Evolutionary conservation across 495 filamentous ascomycete species (phyloP).

Genomic region (Polyplosphaeria fusca): DNA sequence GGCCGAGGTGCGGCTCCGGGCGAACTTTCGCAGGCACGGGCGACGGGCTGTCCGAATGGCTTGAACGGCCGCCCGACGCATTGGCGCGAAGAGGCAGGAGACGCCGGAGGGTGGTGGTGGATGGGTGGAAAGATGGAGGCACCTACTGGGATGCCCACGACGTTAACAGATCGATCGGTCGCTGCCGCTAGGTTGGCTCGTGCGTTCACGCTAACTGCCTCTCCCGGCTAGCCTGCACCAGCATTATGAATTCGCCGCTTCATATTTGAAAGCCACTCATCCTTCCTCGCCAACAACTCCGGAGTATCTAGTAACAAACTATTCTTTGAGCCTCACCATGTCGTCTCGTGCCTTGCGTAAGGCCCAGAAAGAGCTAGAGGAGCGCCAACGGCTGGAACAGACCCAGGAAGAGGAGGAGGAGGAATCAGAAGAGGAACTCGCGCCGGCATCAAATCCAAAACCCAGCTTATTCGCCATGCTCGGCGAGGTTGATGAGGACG

Average conservation of each 20-base stretch:
- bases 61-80: slow-evolving; percentile 65
- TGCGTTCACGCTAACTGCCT: background rate
- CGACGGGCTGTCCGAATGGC: slow-evolving; percentile 61
- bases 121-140: background rate
- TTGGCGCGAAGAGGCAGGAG: slow-evolving; percentile 38
- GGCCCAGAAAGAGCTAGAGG: slow-evolving; percentile 56
- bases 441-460: slow-evolving; percentile 13
- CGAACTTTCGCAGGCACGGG: slow-evolving; percentile 52
- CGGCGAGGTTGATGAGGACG: slow-evolving; percentile 35
- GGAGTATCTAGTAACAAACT: background rate
- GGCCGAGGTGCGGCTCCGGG: slow-evolving; percentile 47
- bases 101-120: background rate
- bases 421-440: slow-evolving; percentile 35
- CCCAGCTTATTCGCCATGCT: slow-evolving; percentile 32
- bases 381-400: slow-evolving; percentile 56
- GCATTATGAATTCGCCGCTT: too few relatives aligned
- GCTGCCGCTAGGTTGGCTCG: background rate
- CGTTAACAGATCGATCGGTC: too few relatives aligned
- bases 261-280: too few relatives aligned
- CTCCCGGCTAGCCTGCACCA: slow-evolving; percentile 2
- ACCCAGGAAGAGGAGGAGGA: slow-evolving; percentile 44
- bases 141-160: too few relatives aligned
- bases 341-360: slow-evolving; percentile 77
- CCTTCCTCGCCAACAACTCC: too few relatives aligned
- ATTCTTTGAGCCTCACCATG: slow-evolving; percentile 52